phyloP scores from a whole-genome alignment of 345 rosid species.

The Erucastrum elatum region DNA sequence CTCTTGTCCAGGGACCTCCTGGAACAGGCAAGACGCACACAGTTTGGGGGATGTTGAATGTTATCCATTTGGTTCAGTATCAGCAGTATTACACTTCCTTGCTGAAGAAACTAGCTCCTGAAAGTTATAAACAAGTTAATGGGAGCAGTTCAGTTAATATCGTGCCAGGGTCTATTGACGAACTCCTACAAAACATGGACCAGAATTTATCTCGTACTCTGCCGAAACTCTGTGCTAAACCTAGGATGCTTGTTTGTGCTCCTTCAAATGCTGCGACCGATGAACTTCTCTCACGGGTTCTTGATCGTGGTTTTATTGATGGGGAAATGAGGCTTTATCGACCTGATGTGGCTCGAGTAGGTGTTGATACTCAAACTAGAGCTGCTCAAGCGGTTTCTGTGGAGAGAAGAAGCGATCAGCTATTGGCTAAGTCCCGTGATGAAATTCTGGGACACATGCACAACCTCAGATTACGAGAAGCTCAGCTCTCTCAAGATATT shows the following conservation, averaged over 20 bases:
- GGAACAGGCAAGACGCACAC: constrained; percentile 99
- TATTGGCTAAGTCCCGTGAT: constrained; percentile 75
- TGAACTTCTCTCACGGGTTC: constrained; percentile 96
- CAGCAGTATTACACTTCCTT: constrained; percentile 95
- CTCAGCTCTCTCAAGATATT: constrained; percentile 76
- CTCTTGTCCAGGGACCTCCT: constrained; percentile 99
- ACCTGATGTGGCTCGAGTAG: constrained; percentile 99
- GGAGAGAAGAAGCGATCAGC: constrained; percentile 95
- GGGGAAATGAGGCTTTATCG: constrained; percentile 98
- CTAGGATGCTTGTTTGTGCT: constrained; percentile 98
- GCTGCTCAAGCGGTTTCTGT: constrained; percentile 99
- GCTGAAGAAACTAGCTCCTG: constrained; percentile 95
- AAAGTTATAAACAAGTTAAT: constrained; percentile 83
- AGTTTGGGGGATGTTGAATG: constrained; percentile 99
- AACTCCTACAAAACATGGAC: constrained; percentile 99
- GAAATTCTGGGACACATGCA: constrained; percentile 89
- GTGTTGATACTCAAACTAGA: constrained; percentile 95
- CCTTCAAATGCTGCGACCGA: constrained; percentile 99
- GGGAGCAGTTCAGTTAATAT: constrained; percentile 70
- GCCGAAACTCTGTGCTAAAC: constrained; percentile 94
- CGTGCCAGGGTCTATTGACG: constrained; percentile 87
- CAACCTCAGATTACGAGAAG: constrained; percentile 70
- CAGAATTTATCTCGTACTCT: constrained; percentile 90
- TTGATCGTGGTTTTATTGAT: constrained; percentile 97
- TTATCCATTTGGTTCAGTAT: constrained; percentile 97